These are phyloP conservation scores for Trichoderma sp. DNA, from an alignment of 2,329 filamentous ascomycete species.

Conservation along the genomic window DNA sequence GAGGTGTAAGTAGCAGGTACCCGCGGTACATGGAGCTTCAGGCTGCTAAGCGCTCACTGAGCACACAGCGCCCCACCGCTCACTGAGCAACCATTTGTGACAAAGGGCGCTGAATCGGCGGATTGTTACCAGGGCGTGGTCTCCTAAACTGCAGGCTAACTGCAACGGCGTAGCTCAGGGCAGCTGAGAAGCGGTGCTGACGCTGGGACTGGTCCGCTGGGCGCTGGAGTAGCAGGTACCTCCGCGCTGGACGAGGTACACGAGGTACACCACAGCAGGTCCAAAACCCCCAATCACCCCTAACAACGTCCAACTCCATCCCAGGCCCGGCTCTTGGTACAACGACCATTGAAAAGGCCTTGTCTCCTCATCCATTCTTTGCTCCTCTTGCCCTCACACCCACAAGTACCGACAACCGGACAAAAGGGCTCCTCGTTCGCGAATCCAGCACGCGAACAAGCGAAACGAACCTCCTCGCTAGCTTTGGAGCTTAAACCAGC, in stretches of 20 bases:
- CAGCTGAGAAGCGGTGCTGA: conserved; percentile 20
- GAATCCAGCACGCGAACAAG: conserved; percentile 21
- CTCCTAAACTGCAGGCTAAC: conserved; percentile 15
- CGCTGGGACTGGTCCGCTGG: conserved; percentile 8
- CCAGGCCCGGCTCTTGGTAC: conserved; percentile 23
- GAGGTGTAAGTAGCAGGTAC: not conserved
- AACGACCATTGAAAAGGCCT: conserved; percentile 41
- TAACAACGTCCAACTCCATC: conserved; percentile 35
- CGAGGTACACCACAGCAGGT: not conserved
- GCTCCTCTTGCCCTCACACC: conserved; percentile 30
- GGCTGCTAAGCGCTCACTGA: conserved; percentile 21
- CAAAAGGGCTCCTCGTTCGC: conserved; percentile 21
- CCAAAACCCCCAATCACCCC: conserved; percentile 27
- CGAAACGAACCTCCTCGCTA: conserved; percentile 1
- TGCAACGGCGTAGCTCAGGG: conserved; percentile 15
- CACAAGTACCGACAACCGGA: conserved; percentile 28
- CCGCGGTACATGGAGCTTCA: not conserved
- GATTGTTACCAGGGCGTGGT: conserved; percentile 11
- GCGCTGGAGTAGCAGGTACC: not conserved
- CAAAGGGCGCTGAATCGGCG: conserved; percentile 11
- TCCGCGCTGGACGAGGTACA: not conserved
- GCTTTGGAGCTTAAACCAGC: not conserved
- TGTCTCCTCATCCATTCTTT: conserved; percentile 36
- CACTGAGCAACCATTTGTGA: conserved; percentile 20
- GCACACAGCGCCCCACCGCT: conserved; percentile 16